Evolutionary conservation across 2,329 filamentous ascomycete genomes (phyloP).

Genomic region (Didymella segeticola): DNA sequence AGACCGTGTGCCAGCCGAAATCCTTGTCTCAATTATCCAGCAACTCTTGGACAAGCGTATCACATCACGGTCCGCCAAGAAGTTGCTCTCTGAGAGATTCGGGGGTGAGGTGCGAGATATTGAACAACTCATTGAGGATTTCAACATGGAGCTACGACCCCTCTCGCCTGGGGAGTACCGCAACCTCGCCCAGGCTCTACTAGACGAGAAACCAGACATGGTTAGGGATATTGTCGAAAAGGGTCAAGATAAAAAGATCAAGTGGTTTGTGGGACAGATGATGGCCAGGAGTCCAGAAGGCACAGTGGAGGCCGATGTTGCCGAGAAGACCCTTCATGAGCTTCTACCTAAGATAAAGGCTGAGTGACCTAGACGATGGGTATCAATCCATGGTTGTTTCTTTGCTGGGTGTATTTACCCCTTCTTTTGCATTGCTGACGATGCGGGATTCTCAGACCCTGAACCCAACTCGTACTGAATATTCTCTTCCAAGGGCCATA

Average conservation of each 20-base stretch:
- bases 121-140: conserved; percentile 61
- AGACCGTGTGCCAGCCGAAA: conserved; percentile 46
- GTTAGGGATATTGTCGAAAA: conserved; percentile 66
- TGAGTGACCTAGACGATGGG: background rate
- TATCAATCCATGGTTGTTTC: background rate
- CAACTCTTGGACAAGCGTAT: conserved; percentile 53
- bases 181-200: conserved; percentile 59
- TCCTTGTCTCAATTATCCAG: conserved; percentile 54
- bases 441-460: background rate
- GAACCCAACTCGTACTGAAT: background rate
- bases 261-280: conserved; percentile 74
- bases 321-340: conserved; percentile 61
- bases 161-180: conserved; percentile 64
- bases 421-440: background rate
- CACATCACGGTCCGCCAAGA: conserved; percentile 65
- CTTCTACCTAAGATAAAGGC: conserved; percentile 46
- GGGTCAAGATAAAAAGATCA: conserved; percentile 68
- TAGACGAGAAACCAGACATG: conserved; percentile 63
- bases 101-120: conserved; percentile 58
- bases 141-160: conserved; percentile 62
- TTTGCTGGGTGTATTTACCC: background rate
- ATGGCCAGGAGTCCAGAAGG: conserved; percentile 66
- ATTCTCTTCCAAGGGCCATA: background rate
- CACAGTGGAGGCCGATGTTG: conserved; percentile 66
- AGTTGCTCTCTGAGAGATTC: conserved; percentile 63